phyloP scores from a whole-genome alignment of 345 rosid genomes.

The Trapa bicornis region DNA sequence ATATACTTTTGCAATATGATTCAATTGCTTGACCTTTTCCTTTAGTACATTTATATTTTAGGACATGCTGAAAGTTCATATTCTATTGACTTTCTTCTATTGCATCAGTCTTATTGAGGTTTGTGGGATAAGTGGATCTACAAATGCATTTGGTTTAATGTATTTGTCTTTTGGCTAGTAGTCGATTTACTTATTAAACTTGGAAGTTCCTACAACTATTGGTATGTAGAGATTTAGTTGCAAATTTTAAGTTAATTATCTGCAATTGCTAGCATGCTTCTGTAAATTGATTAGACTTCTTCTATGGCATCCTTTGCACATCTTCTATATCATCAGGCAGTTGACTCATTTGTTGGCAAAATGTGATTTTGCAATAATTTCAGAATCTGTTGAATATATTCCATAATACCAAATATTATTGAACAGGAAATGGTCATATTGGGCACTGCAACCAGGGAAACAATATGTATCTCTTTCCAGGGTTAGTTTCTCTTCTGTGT shows the following conservation, averaged over 20 bases:
- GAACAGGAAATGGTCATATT: constrained; percentile 56
- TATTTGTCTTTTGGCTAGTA: not conserved
- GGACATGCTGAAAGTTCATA: not conserved
- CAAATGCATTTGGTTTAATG: not conserved
- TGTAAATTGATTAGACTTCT: not conserved
- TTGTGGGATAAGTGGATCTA: not conserved
- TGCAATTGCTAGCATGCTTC: not conserved
- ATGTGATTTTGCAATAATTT: not conserved
- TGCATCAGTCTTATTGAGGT: not conserved
- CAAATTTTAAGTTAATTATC: not conserved
- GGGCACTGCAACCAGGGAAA: constrained; percentile 98
- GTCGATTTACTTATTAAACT: not conserved
- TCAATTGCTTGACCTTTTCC: not conserved
- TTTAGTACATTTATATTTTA: not conserved
- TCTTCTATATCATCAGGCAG: not conserved
- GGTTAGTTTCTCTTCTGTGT: constrained; percentile 37
- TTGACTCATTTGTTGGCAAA: not conserved
- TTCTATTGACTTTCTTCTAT: not conserved
- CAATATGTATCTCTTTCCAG: constrained; percentile 98
- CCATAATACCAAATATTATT: not conserved
- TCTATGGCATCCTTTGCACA: not conserved
- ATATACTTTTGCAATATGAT: not conserved
- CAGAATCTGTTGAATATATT: not conserved
- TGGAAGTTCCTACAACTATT: not conserved
- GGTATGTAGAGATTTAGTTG: not conserved